phyloP scores from a whole-genome alignment of 2,329 filamentous ascomycete species.

The Erysiphe neolycopersici region DNA sequence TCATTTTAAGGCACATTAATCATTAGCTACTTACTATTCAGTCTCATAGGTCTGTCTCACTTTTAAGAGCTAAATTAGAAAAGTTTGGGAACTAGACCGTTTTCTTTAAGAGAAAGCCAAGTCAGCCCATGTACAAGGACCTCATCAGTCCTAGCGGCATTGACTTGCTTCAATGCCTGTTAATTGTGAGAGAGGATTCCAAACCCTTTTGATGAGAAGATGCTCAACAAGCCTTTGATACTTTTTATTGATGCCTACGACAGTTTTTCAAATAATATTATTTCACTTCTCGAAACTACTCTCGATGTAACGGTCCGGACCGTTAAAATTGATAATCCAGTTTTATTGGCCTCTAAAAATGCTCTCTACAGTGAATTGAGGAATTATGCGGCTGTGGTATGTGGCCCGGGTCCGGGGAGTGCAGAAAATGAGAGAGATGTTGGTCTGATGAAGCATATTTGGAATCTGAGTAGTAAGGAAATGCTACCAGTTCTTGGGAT shows the following conservation, averaged over 20 bases:
- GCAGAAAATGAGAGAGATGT: slow-evolving; percentile 48
- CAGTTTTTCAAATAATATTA: slow-evolving; percentile 89
- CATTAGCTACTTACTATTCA: no score
- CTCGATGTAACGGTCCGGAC: slow-evolving; percentile 42
- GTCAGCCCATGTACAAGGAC: no score
- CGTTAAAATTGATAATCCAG: slow-evolving; percentile 41
- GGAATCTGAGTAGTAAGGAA: slow-evolving; percentile 31
- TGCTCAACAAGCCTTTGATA: slow-evolving; percentile 20
- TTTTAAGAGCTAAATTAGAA: no score
- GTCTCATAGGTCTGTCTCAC: no score
- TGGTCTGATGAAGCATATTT: slow-evolving; percentile 55
- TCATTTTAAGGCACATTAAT: no score
- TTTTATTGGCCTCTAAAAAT: slow-evolving; percentile 17
- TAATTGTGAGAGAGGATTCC: no score
- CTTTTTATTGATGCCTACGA: slow-evolving; percentile 91
- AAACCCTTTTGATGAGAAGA: background rate
- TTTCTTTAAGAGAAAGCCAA: no score
- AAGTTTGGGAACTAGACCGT: no score
- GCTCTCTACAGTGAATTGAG: slow-evolving; percentile 24
- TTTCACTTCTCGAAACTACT: slow-evolving; percentile 47
- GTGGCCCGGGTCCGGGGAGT: slow-evolving; percentile 73
- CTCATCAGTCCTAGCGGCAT: no score
- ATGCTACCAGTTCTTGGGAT: slow-evolving; percentile 55
- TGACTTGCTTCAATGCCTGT: no score
- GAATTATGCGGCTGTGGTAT: slow-evolving; percentile 60